Evolutionary conservation across 306 rosid genomes (phyloP).

Genomic region (Lithocarpus polystachyus): DNA sequence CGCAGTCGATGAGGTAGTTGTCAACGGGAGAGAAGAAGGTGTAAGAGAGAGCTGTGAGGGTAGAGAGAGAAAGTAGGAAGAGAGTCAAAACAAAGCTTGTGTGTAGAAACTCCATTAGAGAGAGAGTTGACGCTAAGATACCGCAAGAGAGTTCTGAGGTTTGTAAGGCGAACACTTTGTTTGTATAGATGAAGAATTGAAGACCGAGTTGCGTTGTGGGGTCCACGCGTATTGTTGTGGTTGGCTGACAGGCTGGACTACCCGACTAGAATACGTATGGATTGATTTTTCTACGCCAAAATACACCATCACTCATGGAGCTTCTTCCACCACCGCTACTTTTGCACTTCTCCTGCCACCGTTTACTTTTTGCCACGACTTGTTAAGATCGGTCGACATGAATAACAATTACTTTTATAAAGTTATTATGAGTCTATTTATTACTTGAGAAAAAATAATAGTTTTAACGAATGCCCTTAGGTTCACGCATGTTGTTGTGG

Average conservation of each 20-base stretch:
- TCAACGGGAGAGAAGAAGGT: slow-evolving; percentile 66
- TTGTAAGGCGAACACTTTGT: background rate
- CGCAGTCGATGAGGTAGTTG: slow-evolving; percentile 81
- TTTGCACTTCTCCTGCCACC: too few relatives aligned
- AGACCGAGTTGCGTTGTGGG: background rate
- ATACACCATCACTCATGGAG: too few relatives aligned
- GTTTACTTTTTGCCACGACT: too few relatives aligned
- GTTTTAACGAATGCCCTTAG: too few relatives aligned
- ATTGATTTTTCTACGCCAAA: too few relatives aligned
- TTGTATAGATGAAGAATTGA: background rate
- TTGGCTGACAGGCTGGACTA: background rate
- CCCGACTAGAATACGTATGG: too few relatives aligned
- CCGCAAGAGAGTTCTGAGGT: background rate
- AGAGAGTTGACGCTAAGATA: slow-evolving; percentile 4
- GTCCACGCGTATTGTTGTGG: background rate
- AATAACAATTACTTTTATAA: too few relatives aligned
- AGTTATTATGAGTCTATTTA: too few relatives aligned
- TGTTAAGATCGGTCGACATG: too few relatives aligned
- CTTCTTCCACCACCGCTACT: too few relatives aligned
- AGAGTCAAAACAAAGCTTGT: slow-evolving; percentile 7
- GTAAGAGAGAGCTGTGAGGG: slow-evolving; percentile 33
- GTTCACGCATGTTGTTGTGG: too few relatives aligned
- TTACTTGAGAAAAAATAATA: too few relatives aligned
- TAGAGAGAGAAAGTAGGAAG: slow-evolving; percentile 32
- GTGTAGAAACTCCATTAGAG: slow-evolving; percentile 38